Conservation (phyloP, 768 basidiomycete genomes). For the Serpula lacrymans region DNA sequence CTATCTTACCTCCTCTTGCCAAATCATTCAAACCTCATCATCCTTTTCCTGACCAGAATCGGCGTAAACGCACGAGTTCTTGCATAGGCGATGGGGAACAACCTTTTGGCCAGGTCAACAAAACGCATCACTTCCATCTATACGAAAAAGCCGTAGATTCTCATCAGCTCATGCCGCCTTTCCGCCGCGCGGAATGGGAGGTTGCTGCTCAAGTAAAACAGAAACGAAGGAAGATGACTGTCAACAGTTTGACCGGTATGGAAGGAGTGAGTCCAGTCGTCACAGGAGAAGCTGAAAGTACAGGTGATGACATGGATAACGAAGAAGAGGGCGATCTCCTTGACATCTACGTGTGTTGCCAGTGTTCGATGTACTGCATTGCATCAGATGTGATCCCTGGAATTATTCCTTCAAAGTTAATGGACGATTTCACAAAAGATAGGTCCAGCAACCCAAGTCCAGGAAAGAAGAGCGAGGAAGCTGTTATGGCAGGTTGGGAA, state of each 20-base stretch:
- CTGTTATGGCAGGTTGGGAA: slow-evolving; percentile 58
- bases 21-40: slow-evolving; percentile 44
- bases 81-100: slow-evolving; percentile 55
- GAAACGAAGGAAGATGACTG: slow-evolving; percentile 49
- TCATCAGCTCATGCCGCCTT: slow-evolving; percentile 61
- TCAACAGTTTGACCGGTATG: slow-evolving; percentile 31
- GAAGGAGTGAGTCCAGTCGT: slow-evolving; percentile 1
- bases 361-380: slow-evolving; percentile 73
- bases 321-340: slow-evolving; percentile 55
- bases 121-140: slow-evolving; percentile 80
- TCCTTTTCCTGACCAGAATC: slow-evolving; percentile 53
- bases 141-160: slow-evolving; percentile 71
- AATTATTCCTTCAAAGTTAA: slow-evolving; percentile 57
- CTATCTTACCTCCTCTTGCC: slow-evolving; percentile 58
- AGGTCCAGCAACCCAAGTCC: slow-evolving; percentile 54
- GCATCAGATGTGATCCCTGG: slow-evolving; percentile 71
- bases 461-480: slow-evolving; percentile 52
- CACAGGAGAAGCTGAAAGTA: slow-evolving; percentile 11
- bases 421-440: slow-evolving; percentile 63
- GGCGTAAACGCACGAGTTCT: slow-evolving; percentile 44
- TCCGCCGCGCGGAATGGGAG: slow-evolving; percentile 60
- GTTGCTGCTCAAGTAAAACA: slow-evolving; percentile 46
- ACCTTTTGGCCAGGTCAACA: slow-evolving; percentile 44
- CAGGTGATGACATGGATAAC: slow-evolving; percentile 29
- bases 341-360: slow-evolving; percentile 82